These are phyloP conservation scores for Mortierella sp. DNA, from an alignment of 371 early-diverging fungal species.

Conservation along the genomic window DNA sequence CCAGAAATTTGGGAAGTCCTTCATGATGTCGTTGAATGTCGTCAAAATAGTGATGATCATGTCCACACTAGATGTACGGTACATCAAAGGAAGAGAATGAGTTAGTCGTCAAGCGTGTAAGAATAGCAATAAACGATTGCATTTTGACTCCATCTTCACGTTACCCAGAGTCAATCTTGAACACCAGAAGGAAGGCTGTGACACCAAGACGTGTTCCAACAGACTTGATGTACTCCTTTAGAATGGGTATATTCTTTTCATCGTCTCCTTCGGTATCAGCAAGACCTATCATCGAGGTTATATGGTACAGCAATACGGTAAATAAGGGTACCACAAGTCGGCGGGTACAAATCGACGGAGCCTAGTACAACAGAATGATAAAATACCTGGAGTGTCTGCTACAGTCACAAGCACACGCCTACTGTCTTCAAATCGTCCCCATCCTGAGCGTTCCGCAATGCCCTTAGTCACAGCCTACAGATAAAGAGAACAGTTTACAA, in stretches of 20 bases:
- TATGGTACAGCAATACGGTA: not conserved
- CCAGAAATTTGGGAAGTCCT: slow-evolving; percentile 62
- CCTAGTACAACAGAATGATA: not conserved
- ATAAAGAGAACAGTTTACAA: not conserved
- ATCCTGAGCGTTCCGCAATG: slow-evolving; percentile 64
- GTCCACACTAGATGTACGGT: slow-evolving; percentile 35
- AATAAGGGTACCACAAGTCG: not conserved
- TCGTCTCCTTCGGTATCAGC: slow-evolving; percentile 65
- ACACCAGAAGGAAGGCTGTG: slow-evolving; percentile 64
- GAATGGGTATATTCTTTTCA: slow-evolving; percentile 55
- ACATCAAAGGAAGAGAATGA: not conserved
- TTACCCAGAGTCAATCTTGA: slow-evolving; percentile 61
- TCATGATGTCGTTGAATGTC: slow-evolving; percentile 63
- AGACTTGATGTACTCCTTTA: slow-evolving; percentile 62
- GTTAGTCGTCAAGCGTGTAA: not conserved
- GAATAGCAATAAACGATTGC: not conserved
- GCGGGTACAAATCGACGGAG: not conserved
- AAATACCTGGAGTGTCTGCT: slow-evolving; percentile 63
- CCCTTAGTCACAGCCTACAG: slow-evolving; percentile 62
- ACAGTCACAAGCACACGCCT: slow-evolving; percentile 61
- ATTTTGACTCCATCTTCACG: too few relatives aligned
- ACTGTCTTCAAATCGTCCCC: slow-evolving; percentile 60
- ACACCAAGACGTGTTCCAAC: slow-evolving; percentile 62
- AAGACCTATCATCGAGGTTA: slow-evolving; percentile 41
- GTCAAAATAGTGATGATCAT: slow-evolving; percentile 60